Percentiles rank a stretch among this genome's conserved stretches.
Evolutionary conservation across 345 rosid species (phyloP).

Genomic region (Euclidium syriacum): DNA sequence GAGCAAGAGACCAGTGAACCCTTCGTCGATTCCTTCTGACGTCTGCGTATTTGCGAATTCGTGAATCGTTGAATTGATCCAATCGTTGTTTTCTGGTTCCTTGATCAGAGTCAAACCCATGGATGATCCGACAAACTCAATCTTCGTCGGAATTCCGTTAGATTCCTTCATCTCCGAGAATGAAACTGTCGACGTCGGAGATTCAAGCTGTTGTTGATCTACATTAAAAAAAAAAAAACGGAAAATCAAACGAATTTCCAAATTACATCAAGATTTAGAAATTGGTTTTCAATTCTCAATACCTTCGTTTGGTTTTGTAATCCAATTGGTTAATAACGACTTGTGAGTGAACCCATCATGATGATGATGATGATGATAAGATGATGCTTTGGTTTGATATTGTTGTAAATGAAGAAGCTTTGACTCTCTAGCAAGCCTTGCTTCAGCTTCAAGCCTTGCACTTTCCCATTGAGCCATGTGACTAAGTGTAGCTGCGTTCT

Average conservation of each 20-base stretch:
- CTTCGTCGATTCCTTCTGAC: slow-evolving; percentile 44
- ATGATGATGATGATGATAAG: slow-evolving; percentile 24
- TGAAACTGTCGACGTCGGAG: slow-evolving; percentile 79
- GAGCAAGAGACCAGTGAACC: slow-evolving; percentile 75
- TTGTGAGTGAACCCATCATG: slow-evolving; percentile 20
- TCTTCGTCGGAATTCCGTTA: slow-evolving; percentile 20
- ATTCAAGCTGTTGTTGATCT: slow-evolving; percentile 46
- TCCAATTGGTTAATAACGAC: slow-evolving; percentile 11
- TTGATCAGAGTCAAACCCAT: slow-evolving; percentile 46
- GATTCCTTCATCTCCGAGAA: slow-evolving; percentile 50
- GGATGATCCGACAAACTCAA: slow-evolving; percentile 52
- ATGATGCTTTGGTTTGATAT: slow-evolving; percentile 14
- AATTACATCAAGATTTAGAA: background rate
- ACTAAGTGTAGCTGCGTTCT: slow-evolving; percentile 67
- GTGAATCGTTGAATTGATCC: slow-evolving; percentile 39
- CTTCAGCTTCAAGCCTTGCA: slow-evolving; percentile 90
- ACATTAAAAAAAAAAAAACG: slow-evolving; percentile 8
- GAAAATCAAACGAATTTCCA: background rate
- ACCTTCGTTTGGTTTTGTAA: slow-evolving; percentile 27
- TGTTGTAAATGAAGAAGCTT: slow-evolving; percentile 51
- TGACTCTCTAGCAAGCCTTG: slow-evolving; percentile 74
- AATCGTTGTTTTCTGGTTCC: slow-evolving; percentile 54
- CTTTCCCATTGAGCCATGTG: slow-evolving; percentile 98
- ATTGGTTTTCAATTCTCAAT: background rate
- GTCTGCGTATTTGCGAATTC: slow-evolving; percentile 21